A percentile compares a stretch with the other conserved stretches of the same genome.
These are phyloP conservation scores for Phytophthora europaea DNA, from an alignment of 352 stramenopile species.

Conservation along the genomic window DNA sequence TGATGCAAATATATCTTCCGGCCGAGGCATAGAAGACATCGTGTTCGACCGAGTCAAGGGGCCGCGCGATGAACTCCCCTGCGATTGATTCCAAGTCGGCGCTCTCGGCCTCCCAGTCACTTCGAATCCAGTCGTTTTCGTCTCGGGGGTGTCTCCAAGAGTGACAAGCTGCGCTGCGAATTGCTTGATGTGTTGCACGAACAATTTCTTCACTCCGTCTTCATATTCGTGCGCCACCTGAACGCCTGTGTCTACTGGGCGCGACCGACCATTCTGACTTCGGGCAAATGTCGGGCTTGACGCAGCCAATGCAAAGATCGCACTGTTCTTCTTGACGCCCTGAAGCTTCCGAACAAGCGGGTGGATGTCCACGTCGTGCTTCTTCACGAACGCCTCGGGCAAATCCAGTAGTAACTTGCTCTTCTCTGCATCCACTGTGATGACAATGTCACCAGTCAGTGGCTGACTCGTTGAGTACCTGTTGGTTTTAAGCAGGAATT, in stretches of 20 bases:
- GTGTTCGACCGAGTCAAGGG: conserved; percentile 47
- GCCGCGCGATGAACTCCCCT: conserved; percentile 18
- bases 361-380: conserved; percentile 72
- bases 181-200: conserved; percentile 66
- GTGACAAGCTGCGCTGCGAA: conserved; percentile 69
- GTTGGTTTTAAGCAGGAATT: conserved; percentile 57
- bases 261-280: conserved; percentile 23
- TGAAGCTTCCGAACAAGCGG: conserved; percentile 67
- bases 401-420: conserved; percentile 66
- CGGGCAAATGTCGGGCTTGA: conserved; percentile 26
- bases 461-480: conserved; percentile 7
- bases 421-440: conserved; percentile 63
- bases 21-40: conserved; percentile 33
- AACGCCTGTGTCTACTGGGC: conserved; percentile 35
- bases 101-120: conserved; percentile 14
- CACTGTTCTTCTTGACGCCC: conserved; percentile 67
- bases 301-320: conserved; percentile 33
- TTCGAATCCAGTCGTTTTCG: neutral
- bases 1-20: conserved; percentile 35
- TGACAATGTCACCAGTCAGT: conserved; percentile 66
- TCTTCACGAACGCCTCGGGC: conserved; percentile 76
- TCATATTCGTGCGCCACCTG: conserved; percentile 57
- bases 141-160: conserved; percentile 55
- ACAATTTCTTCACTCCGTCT: conserved; percentile 59
- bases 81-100: conserved; percentile 24